These are phyloP conservation scores for Penicillium sp. DNA, from an alignment of 2,329 filamentous ascomycete species.

Conservation along the genomic window DNA sequence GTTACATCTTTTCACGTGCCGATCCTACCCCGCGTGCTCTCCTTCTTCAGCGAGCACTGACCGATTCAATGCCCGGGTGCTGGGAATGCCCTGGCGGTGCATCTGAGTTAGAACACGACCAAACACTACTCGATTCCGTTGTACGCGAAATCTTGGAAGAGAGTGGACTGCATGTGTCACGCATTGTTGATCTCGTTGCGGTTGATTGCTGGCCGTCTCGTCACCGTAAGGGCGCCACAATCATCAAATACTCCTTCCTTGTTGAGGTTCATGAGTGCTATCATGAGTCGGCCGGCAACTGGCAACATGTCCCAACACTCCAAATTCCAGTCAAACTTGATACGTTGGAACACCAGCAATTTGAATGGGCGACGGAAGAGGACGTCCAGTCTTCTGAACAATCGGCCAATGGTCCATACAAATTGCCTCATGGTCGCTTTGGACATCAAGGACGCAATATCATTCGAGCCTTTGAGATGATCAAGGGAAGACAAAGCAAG, in stretches of 20 bases:
- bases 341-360: slow-evolving; percentile 36
- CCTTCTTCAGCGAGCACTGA: slow-evolving; percentile 43
- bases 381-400: slow-evolving; percentile 26
- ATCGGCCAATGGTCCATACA: slow-evolving; percentile 14
- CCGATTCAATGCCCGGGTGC: slow-evolving; percentile 39
- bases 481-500: background rate
- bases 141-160: slow-evolving; percentile 53
- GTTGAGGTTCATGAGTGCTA: slow-evolving; percentile 32
- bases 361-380: slow-evolving; percentile 39
- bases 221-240: slow-evolving; percentile 18
- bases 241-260: slow-evolving; percentile 38
- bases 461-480: slow-evolving; percentile 22
- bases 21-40: slow-evolving; percentile 32
- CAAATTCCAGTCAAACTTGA: slow-evolving; percentile 30
- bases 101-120: slow-evolving; percentile 43
- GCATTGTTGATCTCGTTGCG: slow-evolving; percentile 43
- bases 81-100: slow-evolving; percentile 55
- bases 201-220: slow-evolving; percentile 33
- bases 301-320: background rate
- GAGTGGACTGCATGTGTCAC: slow-evolving; percentile 46
- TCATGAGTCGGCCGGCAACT: slow-evolving; percentile 10
- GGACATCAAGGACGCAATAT: slow-evolving; percentile 26
- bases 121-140: slow-evolving; percentile 48
- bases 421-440: slow-evolving; percentile 12
- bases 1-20: slow-evolving; percentile 28